phyloP scores from a whole-genome alignment of 1,284 basidiomycete genomes.

The Trichosporon faecale region DNA sequence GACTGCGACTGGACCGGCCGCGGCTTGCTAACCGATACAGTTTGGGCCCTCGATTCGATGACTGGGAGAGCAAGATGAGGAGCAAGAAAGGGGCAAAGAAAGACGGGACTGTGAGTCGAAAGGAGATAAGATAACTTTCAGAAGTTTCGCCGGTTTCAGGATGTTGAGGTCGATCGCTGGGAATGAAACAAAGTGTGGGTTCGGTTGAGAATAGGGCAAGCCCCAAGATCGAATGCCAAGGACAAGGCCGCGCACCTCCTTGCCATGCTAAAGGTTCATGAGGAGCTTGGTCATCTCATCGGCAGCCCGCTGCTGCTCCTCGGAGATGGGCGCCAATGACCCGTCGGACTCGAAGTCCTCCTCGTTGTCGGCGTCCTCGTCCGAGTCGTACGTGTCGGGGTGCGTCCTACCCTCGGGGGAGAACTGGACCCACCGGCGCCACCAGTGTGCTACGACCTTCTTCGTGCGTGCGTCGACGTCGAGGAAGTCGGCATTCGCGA shows the following conservation, averaged over 20 bases:
- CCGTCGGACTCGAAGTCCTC: neutral
- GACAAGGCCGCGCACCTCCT: neutral
- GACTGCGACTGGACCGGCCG: neutral
- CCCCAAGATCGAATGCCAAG: too few relatives aligned
- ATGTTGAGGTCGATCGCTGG: neutral
- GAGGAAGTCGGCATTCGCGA: constrained; percentile 51
- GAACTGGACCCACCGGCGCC: constrained; percentile 46
- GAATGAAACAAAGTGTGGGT: too few relatives aligned
- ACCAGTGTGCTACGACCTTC: constrained; percentile 47
- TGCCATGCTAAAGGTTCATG: neutral
- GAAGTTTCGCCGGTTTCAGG: neutral
- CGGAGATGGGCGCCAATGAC: neutral
- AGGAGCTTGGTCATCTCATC: constrained; percentile 19
- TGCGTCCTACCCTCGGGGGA: constrained; percentile 16
- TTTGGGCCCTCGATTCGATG: neutral
- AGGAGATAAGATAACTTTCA: neutral
- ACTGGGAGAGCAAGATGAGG: too few relatives aligned
- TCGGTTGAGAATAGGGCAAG: too few relatives aligned
- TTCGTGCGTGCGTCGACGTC: constrained; percentile 47
- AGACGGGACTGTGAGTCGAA: neutral
- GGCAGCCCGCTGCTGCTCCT: constrained; percentile 11
- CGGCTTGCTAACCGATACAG: neutral
- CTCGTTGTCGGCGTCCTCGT: constrained; percentile 11
- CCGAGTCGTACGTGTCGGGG: constrained; percentile 8
- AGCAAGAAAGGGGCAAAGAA: neutral